These are phyloP conservation scores for Exophiala spinifera DNA, from an alignment of 2,329 filamentous ascomycete species.

Conservation along the genomic window DNA sequence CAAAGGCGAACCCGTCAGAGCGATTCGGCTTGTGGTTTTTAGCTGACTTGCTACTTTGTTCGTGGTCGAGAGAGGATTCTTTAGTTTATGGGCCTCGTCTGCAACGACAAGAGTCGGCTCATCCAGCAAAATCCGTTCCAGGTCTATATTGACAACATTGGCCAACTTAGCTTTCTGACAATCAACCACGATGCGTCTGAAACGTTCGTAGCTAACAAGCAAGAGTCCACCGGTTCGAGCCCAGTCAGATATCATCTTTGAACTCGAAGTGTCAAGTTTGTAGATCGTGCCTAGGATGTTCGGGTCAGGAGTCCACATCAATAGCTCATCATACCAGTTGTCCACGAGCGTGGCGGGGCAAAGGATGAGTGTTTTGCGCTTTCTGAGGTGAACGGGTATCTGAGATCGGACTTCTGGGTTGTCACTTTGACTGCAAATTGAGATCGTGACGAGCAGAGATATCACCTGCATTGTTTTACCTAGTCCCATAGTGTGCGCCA, in stretches of 20 bases:
- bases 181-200: constrained; percentile 40
- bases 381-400: constrained; percentile 63
- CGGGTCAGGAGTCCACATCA: constrained; percentile 61
- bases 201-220: constrained; percentile 71
- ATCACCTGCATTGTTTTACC: constrained; percentile 93
- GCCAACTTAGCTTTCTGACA: constrained; percentile 20
- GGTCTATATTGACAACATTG: constrained; percentile 36
- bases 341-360: constrained; percentile 72
- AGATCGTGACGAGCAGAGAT: constrained; percentile 72
- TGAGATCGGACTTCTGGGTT: constrained; percentile 60
- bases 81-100: constrained; percentile 81
- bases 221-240: constrained; percentile 64
- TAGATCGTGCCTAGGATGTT: constrained; percentile 52
- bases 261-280: constrained; percentile 10
- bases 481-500: constrained; percentile 88
- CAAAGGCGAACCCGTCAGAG: constrained; percentile 81
- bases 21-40: constrained; percentile 68
- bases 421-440: constrained; percentile 60
- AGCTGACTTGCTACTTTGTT: constrained; percentile 58
- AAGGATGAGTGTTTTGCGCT: constrained; percentile 66
- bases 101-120: constrained; percentile 71
- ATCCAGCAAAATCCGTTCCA: constrained; percentile 53
- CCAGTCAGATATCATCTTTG: constrained; percentile 10
- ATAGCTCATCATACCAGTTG: constrained; percentile 80
- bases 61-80: constrained; percentile 59